phyloP scores from a whole-genome alignment of 495 filamentous ascomycete genomes.

The Hypoxylon fuscum region DNA sequence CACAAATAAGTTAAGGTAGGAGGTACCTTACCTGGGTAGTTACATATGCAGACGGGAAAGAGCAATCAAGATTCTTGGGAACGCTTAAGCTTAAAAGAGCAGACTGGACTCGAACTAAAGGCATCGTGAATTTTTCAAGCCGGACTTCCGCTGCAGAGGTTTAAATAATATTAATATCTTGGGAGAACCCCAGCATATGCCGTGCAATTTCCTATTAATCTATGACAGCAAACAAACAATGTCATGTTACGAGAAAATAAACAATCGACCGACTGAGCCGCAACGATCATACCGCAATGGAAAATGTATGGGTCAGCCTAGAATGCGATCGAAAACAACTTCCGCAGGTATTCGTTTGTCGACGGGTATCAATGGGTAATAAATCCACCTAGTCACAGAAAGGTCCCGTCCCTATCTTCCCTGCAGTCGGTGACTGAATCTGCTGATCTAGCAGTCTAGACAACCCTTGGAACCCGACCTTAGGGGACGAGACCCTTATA shows the following conservation, averaged over 20 bases:
- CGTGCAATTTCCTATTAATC: constrained; percentile 20
- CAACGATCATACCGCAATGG: constrained; percentile 10
- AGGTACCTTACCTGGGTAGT: constrained; percentile 13
- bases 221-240: constrained; percentile 22
- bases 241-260: constrained; percentile 13
- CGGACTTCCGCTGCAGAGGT: constrained; percentile 20
- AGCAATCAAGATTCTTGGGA: constrained; percentile 26
- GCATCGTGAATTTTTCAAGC: background rate
- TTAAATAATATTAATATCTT: too few species aligned
- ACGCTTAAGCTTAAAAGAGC: constrained; percentile 13
- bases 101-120: constrained; percentile 10
- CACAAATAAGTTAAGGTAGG: too few species aligned
- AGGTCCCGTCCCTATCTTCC: constrained; percentile 13
- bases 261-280: constrained; percentile 22
- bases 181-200: constrained; percentile 1
- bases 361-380: constrained; percentile 15
- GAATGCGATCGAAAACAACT: constrained; percentile 35
- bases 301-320: constrained; percentile 20
- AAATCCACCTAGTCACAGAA: constrained; percentile 20
- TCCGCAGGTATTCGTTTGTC: constrained; percentile 8
- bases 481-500: constrained; percentile 25
- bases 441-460: constrained; percentile 31
- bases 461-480: constrained; percentile 25
- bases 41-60: constrained; percentile 7
- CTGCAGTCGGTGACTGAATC: constrained; percentile 29